Evolutionary conservation across 2,329 filamentous ascomycete genomes (phyloP), one percentile per base, ranked within the genome.

Genomic region (Diplodia seriata): DNA sequence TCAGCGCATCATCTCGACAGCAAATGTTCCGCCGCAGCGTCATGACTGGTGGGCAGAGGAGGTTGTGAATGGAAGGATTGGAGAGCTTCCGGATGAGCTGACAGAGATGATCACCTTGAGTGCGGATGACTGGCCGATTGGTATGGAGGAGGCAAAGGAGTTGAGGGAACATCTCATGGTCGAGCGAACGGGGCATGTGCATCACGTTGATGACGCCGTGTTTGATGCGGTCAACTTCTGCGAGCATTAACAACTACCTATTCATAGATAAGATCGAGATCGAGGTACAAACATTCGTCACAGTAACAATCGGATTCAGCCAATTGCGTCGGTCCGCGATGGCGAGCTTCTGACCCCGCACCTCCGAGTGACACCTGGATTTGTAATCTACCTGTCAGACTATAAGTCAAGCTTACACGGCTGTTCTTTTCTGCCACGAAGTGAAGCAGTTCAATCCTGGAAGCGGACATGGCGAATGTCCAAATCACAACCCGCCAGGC

Each of bases 11-110:
- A 79, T 86, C 11, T 87, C 78, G 2, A 85, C 83, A 0, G 79
- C 80, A 0, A 84, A 86, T 68, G 79, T 86, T 0, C 84, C 84
- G 1, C 83, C 83, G 2, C 85, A 87, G 71, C 81, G 81, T 68
- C 72, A 78, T 29, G 76, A 81, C 2, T 87, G 84, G 84, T 81
- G 77, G 74, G 66, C 69, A 0, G 75, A 79, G 11, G 68, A 70
- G 68, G 69, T 69, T 20, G 31, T 11, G 9, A 31, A 59, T 4
- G 63, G 26, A 6, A 26, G 18, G 12, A 23, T 62, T 49, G 26
- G 20, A 6, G 47, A 31, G 38, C 54, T 73, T 36, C 71, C 71
- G n/a, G 47, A 53, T 15, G 72, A 73, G 64, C 43, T 72, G 64
- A 70, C 43, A 61, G 47, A 15, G 68, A 69, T n/a, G 69, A 68